Conservation (phyloP, 2,329 filamentous ascomycete species). For the Helicocarpus griseus region DNA sequence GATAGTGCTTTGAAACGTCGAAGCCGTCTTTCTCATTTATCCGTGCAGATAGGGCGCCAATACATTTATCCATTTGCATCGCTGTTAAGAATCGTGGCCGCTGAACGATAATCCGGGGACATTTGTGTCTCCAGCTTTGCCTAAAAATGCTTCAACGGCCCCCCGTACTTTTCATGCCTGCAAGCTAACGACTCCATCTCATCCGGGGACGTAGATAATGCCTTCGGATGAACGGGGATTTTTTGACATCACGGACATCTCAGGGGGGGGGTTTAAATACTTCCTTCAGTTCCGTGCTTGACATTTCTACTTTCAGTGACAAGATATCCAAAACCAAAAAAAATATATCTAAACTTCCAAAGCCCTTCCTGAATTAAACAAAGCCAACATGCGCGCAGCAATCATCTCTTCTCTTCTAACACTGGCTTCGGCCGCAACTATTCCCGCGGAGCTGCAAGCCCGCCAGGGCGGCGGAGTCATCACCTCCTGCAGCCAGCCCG, state of each 20-base stretch:
- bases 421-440: neutral
- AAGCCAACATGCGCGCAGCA: neutral
- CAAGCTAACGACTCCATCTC: too few relatives aligned
- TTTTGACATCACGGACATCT: neutral
- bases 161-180: neutral
- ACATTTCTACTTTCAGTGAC: too few relatives aligned
- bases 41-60: neutral
- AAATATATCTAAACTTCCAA: neutral
- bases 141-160: neutral
- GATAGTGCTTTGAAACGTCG: neutral
- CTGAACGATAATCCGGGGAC: too few relatives aligned
- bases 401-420: neutral
- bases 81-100: neutral
- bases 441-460: neutral
- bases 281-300: neutral
- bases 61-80: neutral
- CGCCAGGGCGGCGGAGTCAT: slow-evolving; percentile 36
- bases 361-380: neutral
- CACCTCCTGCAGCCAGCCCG: slow-evolving; percentile 31
- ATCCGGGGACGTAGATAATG: neutral
- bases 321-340: too few relatives aligned
- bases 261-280: neutral
- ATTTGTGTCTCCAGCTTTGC: neutral
- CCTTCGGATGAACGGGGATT: neutral
- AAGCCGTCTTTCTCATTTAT: neutral